Conservation (phyloP, 805 yeast genomes). For the Candida rishiriensis region DNA sequence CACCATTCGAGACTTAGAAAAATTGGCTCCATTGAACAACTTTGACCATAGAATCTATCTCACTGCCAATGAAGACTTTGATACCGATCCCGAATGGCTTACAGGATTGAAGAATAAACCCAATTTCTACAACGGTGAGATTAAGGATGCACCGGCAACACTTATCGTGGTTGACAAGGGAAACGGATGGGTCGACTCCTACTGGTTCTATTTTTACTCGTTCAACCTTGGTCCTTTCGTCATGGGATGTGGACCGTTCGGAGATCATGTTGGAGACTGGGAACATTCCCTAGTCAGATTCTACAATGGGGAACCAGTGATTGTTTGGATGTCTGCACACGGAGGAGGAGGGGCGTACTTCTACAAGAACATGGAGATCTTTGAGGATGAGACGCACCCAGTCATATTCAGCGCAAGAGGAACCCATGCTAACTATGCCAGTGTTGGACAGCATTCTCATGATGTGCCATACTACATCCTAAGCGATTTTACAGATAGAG, state of each 20-base stretch:
- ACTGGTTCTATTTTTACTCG: slow-evolving; percentile 93
- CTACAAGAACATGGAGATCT: slow-evolving; percentile 70
- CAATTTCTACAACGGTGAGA: slow-evolving; percentile 62
- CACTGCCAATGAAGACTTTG: slow-evolving; percentile 69
- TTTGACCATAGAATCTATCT: slow-evolving; percentile 41
- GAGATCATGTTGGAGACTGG: slow-evolving; percentile 98
- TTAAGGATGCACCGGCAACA: slow-evolving; percentile 73
- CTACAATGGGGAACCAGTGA: slow-evolving; percentile 70
- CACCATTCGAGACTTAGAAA: slow-evolving; percentile 30
- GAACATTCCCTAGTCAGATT: slow-evolving; percentile 89
- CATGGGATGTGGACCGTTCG: slow-evolving; percentile 97
- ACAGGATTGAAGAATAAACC: slow-evolving; percentile 72
- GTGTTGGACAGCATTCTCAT: slow-evolving; percentile 95
- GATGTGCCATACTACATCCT: slow-evolving; percentile 90
- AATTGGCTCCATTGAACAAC: slow-evolving; percentile 30
- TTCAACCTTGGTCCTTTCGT: slow-evolving; percentile 95
- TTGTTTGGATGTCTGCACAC: slow-evolving; percentile 96
- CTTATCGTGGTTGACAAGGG: slow-evolving; percentile 87
- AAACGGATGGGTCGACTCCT: slow-evolving; percentile 91
- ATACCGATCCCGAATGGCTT: slow-evolving; percentile 74
- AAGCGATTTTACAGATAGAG: slow-evolving; percentile 91
- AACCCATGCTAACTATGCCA: slow-evolving; percentile 93
- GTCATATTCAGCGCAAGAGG: slow-evolving; percentile 89
- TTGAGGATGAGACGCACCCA: slow-evolving; percentile 49
- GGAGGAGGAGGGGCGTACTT: slow-evolving; percentile 93